These are phyloP conservation scores for Elsinoe perseae DNA, from an alignment of 2,329 filamentous ascomycete species.

Conservation along the genomic window DNA sequence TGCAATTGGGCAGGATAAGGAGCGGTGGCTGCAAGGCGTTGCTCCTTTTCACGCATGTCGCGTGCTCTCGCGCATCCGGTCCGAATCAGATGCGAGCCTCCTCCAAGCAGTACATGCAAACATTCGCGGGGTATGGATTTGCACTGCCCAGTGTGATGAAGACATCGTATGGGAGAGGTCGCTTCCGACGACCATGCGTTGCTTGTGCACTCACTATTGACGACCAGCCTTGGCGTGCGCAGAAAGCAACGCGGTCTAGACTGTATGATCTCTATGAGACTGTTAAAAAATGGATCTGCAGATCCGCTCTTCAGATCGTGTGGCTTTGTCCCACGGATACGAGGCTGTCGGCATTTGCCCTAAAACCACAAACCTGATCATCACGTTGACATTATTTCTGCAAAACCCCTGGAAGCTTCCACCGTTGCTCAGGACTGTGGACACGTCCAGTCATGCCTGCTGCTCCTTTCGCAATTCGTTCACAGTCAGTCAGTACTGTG, in stretches of 20 bases:
- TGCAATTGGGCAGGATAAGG: not conserved
- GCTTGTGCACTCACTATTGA: too few species aligned
- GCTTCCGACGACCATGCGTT: too few species aligned
- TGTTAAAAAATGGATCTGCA: not conserved
- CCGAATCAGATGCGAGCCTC: not conserved
- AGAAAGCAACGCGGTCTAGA: constrained; percentile 1
- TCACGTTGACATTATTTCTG: too few species aligned
- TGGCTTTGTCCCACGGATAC: not conserved
- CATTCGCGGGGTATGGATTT: too few species aligned
- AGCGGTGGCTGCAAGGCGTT: not conserved
- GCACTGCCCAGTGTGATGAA: too few species aligned
- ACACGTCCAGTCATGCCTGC: too few species aligned
- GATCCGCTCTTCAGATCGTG: not conserved
- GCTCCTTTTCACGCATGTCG: not conserved
- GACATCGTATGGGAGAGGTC: too few species aligned
- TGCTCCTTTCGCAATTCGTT: too few species aligned
- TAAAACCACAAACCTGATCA: not conserved
- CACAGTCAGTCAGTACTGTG: too few species aligned
- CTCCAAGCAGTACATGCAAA: not conserved
- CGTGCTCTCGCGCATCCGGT: not conserved
- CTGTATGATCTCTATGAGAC: not conserved
- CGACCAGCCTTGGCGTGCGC: not conserved
- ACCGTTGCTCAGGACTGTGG: too few species aligned
- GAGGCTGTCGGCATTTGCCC: not conserved
- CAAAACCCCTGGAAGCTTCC: too few species aligned